Conservation (phyloP, 257 asterid species). For the Linderniella brevidens region DNA sequence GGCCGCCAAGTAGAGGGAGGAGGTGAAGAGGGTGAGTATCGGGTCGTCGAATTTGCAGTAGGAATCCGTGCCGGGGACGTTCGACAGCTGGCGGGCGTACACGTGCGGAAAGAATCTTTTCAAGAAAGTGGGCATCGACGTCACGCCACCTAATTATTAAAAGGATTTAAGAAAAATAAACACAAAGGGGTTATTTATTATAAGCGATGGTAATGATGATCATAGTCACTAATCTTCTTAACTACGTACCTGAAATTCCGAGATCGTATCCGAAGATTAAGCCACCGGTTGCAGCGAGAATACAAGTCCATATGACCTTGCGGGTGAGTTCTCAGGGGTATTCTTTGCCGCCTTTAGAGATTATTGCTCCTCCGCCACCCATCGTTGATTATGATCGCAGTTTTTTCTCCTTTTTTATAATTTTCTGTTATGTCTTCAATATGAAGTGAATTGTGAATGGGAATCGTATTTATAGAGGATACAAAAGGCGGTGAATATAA, state of each 20-base stretch:
- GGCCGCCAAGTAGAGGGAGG: constrained; percentile 36
- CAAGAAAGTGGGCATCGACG: constrained; percentile 36
- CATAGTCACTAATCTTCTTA: background rate
- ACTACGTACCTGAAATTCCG: constrained; percentile 2
- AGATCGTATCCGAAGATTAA: constrained; percentile 55
- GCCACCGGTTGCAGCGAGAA: constrained; percentile 56
- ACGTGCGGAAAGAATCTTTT: constrained; percentile 31
- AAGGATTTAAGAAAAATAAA: no score
- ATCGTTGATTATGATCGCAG: no score
- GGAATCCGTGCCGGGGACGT: constrained; percentile 19
- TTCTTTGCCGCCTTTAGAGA: constrained; percentile 8
- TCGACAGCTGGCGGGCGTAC: constrained; percentile 14
- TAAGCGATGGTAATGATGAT: background rate
- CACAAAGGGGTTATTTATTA: background rate
- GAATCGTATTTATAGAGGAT: no score
- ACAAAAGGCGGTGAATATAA: no score
- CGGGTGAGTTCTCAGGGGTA: constrained; percentile 32
- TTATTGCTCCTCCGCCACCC: no score
- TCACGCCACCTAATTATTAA: constrained; percentile 36
- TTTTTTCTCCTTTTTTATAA: no score
- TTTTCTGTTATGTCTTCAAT: no score
- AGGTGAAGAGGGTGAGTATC: constrained; percentile 25
- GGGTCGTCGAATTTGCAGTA: constrained; percentile 42
- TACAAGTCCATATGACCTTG: constrained; percentile 31
- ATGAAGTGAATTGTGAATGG: no score